Percentiles rank a stretch among this genome's conserved stretches.
Conservation (phyloP, 2,329 filamentous ascomycete species). For the Cryoendolithus antarcticus region DNA sequence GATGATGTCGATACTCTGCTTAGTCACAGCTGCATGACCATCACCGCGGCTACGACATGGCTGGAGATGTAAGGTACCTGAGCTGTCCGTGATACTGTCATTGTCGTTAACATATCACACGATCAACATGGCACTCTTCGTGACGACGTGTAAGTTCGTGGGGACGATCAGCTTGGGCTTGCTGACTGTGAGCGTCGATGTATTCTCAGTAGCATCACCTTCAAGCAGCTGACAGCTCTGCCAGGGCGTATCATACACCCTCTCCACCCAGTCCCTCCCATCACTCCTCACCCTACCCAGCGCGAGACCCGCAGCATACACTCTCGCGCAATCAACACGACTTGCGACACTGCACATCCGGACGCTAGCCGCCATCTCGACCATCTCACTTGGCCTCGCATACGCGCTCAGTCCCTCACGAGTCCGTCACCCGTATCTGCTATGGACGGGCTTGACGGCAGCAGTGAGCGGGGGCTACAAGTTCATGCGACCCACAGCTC, state of each 20-base stretch:
- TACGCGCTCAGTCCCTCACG: slow-evolving; percentile 64
- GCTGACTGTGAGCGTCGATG: slow-evolving; percentile 54
- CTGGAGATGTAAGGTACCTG: too few species aligned
- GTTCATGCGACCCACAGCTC: slow-evolving; percentile 17
- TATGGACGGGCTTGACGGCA: slow-evolving; percentile 68
- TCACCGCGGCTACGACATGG: slow-evolving; percentile 1
- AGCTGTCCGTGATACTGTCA: too few species aligned
- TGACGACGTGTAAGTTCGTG: slow-evolving; percentile 81
- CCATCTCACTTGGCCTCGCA: slow-evolving; percentile 61
- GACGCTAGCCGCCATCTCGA: slow-evolving; percentile 55
- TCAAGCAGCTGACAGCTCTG: slow-evolving; percentile 2
- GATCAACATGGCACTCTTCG: slow-evolving; percentile 32
- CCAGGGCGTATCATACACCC: slow-evolving; percentile 83
- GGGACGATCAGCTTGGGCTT: slow-evolving; percentile 82
- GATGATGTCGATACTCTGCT: too few species aligned
- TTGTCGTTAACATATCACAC: slow-evolving; percentile 2
- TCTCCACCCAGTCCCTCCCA: slow-evolving; percentile 66
- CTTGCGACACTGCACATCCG: slow-evolving; percentile 57
- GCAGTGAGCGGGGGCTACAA: slow-evolving; percentile 31
- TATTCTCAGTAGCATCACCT: slow-evolving; percentile 1
- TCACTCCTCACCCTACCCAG: slow-evolving; percentile 70
- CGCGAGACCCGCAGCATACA: slow-evolving; percentile 55
- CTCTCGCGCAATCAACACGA: slow-evolving; percentile 46
- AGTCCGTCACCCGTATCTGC: slow-evolving; percentile 73
- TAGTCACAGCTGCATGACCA: not conserved